These are phyloP conservation scores for Fusarium tjaetaba DNA, from an alignment of 2,329 filamentous ascomycete genomes.

Conservation along the genomic window DNA sequence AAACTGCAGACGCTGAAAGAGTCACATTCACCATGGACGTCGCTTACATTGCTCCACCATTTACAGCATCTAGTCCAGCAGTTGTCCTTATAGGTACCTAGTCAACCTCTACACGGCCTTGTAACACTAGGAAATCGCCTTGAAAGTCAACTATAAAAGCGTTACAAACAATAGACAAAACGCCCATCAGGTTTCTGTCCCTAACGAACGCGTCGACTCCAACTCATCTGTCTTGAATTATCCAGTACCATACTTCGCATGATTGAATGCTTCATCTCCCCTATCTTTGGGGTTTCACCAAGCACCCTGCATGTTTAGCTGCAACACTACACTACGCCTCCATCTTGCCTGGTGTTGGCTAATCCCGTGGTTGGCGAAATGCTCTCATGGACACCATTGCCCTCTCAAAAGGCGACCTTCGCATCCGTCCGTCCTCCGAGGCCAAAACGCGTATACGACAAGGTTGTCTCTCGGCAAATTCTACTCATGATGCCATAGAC, in stretches of 20 bases:
- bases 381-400: neutral
- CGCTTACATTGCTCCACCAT: neutral
- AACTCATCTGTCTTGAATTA: neutral
- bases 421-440: neutral
- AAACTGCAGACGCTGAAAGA: neutral
- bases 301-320: slow-evolving; percentile 8
- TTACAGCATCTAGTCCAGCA: neutral
- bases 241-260: slow-evolving; percentile 2
- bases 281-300: slow-evolving; percentile 16
- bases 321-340: neutral
- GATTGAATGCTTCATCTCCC: slow-evolving; percentile 4
- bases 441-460: neutral
- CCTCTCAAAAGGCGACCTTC: neutral
- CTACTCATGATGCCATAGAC: neutral
- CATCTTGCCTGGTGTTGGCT: neutral
- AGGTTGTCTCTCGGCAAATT: neutral
- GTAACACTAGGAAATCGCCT: neutral
- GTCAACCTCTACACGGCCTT: neutral
- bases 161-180: neutral
- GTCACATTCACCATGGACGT: neutral
- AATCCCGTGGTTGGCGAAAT: neutral
- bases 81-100: neutral
- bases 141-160: neutral
- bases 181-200: no score
- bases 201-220: neutral